These are phyloP conservation scores for Tolypocladium guangdongense DNA, from an alignment of 2,329 filamentous ascomycete species.

Conservation along the genomic window DNA sequence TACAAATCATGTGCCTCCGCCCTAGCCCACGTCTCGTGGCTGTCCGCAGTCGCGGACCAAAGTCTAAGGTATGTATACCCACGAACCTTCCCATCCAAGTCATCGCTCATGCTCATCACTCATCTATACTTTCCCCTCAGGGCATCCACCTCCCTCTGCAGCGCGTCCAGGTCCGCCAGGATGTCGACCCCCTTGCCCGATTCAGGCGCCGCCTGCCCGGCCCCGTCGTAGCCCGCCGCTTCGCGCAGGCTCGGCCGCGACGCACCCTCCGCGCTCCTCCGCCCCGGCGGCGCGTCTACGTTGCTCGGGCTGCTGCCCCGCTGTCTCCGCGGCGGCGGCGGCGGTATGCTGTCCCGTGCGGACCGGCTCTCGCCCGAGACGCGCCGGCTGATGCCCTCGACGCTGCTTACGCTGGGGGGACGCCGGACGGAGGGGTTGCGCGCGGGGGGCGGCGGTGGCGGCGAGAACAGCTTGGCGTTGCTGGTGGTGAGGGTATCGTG, in stretches of 20 bases:
- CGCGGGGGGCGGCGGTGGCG: conserved; percentile 33
- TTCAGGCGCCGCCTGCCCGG: conserved; percentile 6
- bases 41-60: neutral
- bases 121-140: conserved; percentile 26
- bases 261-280: conserved; percentile 21
- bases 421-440: conserved; percentile 33
- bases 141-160: conserved; percentile 69
- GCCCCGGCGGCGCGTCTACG: conserved; percentile 22
- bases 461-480: conserved; percentile 9
- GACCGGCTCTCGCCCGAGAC: conserved; percentile 13
- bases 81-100: conserved; percentile 19
- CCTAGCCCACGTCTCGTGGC: neutral
- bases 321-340: conserved; percentile 36
- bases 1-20: neutral
- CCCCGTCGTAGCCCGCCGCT: conserved; percentile 6
- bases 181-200: conserved; percentile 42
- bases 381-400: conserved; percentile 22
- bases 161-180: conserved; percentile 57
- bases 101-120: conserved; percentile 3
- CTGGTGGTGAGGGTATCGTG: conserved; percentile 6
- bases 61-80: neutral
- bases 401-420: conserved; percentile 29
- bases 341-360: conserved; percentile 24
- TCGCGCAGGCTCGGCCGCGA: conserved; percentile 6
- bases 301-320: conserved; percentile 36